phyloP scores from a whole-genome alignment of 805 yeast genomes.

The Dipodascopsis tothii region DNA sequence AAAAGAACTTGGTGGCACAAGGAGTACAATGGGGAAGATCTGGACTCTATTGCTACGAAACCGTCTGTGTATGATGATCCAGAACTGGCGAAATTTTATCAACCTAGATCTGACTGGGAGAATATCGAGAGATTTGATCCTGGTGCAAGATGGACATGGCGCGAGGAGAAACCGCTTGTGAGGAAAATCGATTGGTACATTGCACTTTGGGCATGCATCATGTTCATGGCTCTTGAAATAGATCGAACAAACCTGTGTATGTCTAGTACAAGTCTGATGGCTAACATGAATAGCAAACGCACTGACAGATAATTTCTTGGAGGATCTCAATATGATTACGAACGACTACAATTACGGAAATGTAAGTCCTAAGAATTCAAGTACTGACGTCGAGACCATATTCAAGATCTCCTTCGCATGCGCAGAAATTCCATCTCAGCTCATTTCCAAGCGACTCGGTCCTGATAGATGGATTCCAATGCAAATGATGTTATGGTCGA shows the following conservation, averaged over 20 bases:
- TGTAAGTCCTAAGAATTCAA: neutral
- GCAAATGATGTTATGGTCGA: slow-evolving; percentile 49
- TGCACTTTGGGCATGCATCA: slow-evolving; percentile 45
- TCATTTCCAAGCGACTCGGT: slow-evolving; percentile 56
- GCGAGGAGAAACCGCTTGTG: slow-evolving; percentile 43
- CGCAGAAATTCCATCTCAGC: slow-evolving; percentile 60
- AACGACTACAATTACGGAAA: slow-evolving; percentile 26
- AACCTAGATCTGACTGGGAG: slow-evolving; percentile 8
- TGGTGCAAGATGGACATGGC: slow-evolving; percentile 44
- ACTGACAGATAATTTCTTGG: slow-evolving; percentile 46
- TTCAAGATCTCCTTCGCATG: slow-evolving; percentile 45
- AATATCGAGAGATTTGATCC: slow-evolving; percentile 46
- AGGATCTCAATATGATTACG: slow-evolving; percentile 45
- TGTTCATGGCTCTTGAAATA: slow-evolving; percentile 51
- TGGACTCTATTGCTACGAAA: slow-evolving; percentile 10
- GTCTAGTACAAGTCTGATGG: slow-evolving; percentile 44
- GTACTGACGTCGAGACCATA: slow-evolving; percentile 45
- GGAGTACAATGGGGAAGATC: too few species aligned
- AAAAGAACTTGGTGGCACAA: too few species aligned
- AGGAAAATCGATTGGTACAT: slow-evolving; percentile 49
- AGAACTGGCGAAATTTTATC: slow-evolving; percentile 2
- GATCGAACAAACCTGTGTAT: slow-evolving; percentile 39
- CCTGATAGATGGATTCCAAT: slow-evolving; percentile 57
- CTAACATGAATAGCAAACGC: slow-evolving; percentile 35
- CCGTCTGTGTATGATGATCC: slow-evolving; percentile 17